Base-by-base conservation (phyloP, 495 filamentous ascomycete genomes). In the Talaromyces ruber region DNA sequence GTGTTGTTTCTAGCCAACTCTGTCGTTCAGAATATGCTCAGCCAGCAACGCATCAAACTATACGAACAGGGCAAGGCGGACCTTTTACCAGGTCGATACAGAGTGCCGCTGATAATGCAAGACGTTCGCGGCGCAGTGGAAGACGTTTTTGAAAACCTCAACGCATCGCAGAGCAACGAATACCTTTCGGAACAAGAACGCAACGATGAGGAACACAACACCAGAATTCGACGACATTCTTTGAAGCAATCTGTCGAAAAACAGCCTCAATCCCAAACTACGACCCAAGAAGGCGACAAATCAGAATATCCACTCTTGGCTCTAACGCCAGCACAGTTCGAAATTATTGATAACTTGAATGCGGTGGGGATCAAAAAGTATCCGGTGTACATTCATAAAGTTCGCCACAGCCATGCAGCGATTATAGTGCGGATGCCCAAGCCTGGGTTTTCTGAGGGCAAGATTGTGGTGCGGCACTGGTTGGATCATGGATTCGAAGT, bases 341-440 rank as follows among this genome's bases (percentile, higher is more conserved):
- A 77, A 22, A 96, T 97, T 76, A 87, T 96, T 54, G 74, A 88
- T 18, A 84, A 85, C 16, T 74, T 98, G 63, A 88, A 97, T 67
- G 70, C 76, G 9, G 77, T 96, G 0, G 86, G 87, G 9, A 92
- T 88, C 75, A 82, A 81, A 21, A 97, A 94, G 72, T 93, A 89
- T 72, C 86, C 85, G 0, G 90, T 96, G 4, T 86, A 89, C 74
- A 97, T 98, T 45, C 91, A 95, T 54, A 86, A 92, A 2, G 81
- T 82, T 47, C 70, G 79, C 30, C 92, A 96, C 68, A 88, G 80
- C 53, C 94, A 98, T 71, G 94, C 93, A 0, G 93, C 93, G 1
- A 96, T 98, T 58, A 88, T 98, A 67, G 84, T 93, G 29, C 81
- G 94, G 59, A 81, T 70, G 63, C 76, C 84, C 18, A 84, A 83